phyloP scores from a whole-genome alignment of 1,284 basidiomycete genomes.

The Cryptococcus jaspeensis region DNA sequence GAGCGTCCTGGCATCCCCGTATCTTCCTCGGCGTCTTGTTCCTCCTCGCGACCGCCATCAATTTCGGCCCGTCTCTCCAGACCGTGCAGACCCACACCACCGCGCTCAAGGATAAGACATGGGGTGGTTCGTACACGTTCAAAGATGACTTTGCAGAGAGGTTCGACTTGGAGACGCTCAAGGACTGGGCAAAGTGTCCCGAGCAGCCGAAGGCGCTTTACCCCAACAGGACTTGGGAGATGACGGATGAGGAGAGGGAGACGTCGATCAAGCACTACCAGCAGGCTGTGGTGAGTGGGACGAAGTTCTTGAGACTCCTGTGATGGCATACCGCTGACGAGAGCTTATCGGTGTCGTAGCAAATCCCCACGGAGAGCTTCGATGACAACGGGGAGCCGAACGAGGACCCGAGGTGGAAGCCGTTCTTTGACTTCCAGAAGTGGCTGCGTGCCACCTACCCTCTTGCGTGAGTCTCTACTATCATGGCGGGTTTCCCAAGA shows the following conservation, averaged over 20 bases:
- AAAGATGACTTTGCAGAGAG: neutral
- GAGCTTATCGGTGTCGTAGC: constrained; percentile 14
- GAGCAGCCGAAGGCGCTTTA: constrained; percentile 36
- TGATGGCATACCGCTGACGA: neutral
- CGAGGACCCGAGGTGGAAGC: constrained; percentile 48
- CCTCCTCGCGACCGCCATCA: constrained; percentile 13
- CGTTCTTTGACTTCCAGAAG: constrained; percentile 47
- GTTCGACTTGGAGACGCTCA: constrained; percentile 9
- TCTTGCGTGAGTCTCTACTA: constrained; percentile 28
- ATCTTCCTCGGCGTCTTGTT: constrained; percentile 16
- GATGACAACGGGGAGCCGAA: constrained; percentile 50
- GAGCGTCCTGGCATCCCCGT: neutral
- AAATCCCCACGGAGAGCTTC: constrained; percentile 45
- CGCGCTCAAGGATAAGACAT: neutral
- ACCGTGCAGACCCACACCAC: neutral
- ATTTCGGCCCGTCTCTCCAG: constrained; percentile 13
- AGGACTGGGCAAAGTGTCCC: constrained; percentile 33
- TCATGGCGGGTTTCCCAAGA: neutral
- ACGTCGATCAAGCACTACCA: constrained; percentile 32
- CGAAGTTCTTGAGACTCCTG: neutral
- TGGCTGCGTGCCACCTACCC: constrained; percentile 47
- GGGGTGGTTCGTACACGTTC: neutral
- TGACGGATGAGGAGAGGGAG: constrained; percentile 33
- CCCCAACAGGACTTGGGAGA: constrained; percentile 32
- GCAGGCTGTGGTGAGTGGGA: constrained; percentile 41